Evolutionary conservation across 1,284 basidiomycete genomes (phyloP).

Genomic region (Cutaneotrichosporon daszewskae): DNA sequence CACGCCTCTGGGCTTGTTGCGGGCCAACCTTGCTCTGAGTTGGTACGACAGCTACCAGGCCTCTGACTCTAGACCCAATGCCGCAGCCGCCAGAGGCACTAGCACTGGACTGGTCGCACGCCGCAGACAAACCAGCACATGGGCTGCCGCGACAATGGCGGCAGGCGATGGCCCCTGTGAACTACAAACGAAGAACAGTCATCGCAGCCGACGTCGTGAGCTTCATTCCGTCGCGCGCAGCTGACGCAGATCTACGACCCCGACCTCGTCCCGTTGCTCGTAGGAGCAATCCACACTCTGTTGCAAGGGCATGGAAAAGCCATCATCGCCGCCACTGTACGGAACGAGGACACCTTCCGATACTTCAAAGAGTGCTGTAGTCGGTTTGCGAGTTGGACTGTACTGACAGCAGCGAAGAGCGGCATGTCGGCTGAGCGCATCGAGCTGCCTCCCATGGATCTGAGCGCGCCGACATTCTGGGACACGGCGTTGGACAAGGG

Average conservation of each 20-base stretch:
- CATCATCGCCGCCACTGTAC: slow-evolving; percentile 44
- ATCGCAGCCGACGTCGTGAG: slow-evolving; percentile 48
- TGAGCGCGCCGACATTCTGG: slow-evolving; percentile 33
- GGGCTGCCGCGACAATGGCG: slow-evolving; percentile 24
- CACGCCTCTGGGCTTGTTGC: slow-evolving; percentile 32
- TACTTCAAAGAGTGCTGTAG: slow-evolving; percentile 35
- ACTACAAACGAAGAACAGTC: slow-evolving; percentile 15
- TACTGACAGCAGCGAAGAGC: slow-evolving; percentile 1
- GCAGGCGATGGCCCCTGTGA: slow-evolving; percentile 5
- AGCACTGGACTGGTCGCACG: slow-evolving; percentile 38
- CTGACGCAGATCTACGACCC: slow-evolving; percentile 47
- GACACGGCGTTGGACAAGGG: slow-evolving; percentile 38
- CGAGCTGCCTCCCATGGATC: slow-evolving; percentile 22
- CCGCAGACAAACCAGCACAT: slow-evolving; percentile 6
- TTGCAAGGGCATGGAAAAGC: slow-evolving; percentile 11
- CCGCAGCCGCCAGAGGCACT: not conserved
- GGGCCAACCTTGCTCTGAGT: slow-evolving; percentile 39
- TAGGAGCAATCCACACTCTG: slow-evolving; percentile 32
- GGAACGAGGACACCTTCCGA: slow-evolving; percentile 43
- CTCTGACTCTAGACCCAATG: not conserved
- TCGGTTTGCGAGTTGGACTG: slow-evolving; percentile 6
- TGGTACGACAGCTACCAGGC: not conserved
- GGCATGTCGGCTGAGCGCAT: slow-evolving; percentile 9
- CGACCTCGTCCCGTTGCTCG: slow-evolving; percentile 39
- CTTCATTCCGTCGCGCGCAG: not conserved